phyloP scores from a whole-genome alignment of 2,329 filamentous ascomycete species.

The Penicillium griseofulvum region DNA sequence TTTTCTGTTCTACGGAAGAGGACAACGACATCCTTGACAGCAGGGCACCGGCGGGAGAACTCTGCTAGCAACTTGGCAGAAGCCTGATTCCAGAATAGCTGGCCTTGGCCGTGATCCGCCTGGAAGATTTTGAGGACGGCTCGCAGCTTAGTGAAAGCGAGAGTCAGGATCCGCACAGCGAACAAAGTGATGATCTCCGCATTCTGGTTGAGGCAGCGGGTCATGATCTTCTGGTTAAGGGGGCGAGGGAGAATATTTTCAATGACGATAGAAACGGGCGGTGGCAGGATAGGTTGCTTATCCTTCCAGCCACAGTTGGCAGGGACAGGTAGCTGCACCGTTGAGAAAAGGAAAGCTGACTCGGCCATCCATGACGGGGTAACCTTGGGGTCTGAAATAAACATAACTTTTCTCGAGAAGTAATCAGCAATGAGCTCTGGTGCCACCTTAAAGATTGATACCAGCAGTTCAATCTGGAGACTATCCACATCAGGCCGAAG shows the following conservation, averaged over 20 bases:
- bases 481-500: slow-evolving; percentile 80
- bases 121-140: slow-evolving; percentile 61
- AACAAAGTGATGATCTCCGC: slow-evolving; percentile 81
- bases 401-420: slow-evolving; percentile 74
- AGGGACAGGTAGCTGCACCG: slow-evolving; percentile 72
- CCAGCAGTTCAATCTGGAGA: slow-evolving; percentile 75
- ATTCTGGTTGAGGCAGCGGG: slow-evolving; percentile 73
- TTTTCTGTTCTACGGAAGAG: slow-evolving; percentile 68
- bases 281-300: slow-evolving; percentile 65
- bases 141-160: slow-evolving; percentile 75
- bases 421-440: slow-evolving; percentile 88
- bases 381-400: slow-evolving; percentile 86
- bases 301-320: slow-evolving; percentile 66
- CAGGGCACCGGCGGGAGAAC: slow-evolving; percentile 75
- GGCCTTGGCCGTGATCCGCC: slow-evolving; percentile 44
- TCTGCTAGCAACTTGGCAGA: slow-evolving; percentile 65
- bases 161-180: slow-evolving; percentile 72
- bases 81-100: slow-evolving; percentile 67
- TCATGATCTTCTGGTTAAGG: slow-evolving; percentile 74
- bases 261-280: slow-evolving; percentile 73
- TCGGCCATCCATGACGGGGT: slow-evolving; percentile 95
- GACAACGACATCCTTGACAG: slow-evolving; percentile 75
- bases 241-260: slow-evolving; percentile 85
- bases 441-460: slow-evolving; percentile 73
- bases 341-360: slow-evolving; percentile 80